A percentile compares a stretch with the other conserved stretches of the same genome.
phyloP scores from a whole-genome alignment of 345 rosid genomes.

The Arabidopsis arenosa region DNA sequence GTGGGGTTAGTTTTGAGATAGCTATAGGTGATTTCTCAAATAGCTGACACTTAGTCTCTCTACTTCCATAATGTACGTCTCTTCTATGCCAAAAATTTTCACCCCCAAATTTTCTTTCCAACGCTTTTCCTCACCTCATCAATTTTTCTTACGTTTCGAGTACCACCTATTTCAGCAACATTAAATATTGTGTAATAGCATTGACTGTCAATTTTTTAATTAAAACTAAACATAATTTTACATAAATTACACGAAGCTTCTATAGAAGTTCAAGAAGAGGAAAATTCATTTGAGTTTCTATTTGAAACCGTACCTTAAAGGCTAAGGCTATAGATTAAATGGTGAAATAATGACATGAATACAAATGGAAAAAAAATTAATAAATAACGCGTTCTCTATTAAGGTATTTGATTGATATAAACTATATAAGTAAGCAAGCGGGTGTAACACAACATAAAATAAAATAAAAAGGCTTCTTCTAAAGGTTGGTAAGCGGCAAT shows the following conservation, averaged over 20 bases:
- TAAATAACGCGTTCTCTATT: conserved; percentile 12
- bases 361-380: conserved; percentile 16
- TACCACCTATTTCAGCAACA: conserved; percentile 28
- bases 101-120: conserved; percentile 1
- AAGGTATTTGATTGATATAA: conserved; percentile 1
- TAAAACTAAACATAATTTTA: not conserved
- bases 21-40: conserved; percentile 25
- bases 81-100: conserved; percentile 18
- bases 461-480: conserved; percentile 20
- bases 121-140: conserved; percentile 34
- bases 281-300: not conserved
- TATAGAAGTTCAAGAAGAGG: conserved; percentile 1
- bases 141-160: conserved; percentile 8
- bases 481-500: conserved; percentile 61
- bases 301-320: conserved; percentile 19
- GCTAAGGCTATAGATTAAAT: not conserved
- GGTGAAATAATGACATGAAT: conserved; percentile 14
- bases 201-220: not conserved
- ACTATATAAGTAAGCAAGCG: conserved; percentile 9
- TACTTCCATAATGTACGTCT: conserved; percentile 22
- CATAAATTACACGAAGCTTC: not conserved
- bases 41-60: conserved; percentile 31
- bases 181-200: not conserved
- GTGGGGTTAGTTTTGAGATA: not conserved
- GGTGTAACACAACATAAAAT: not conserved